These are phyloP conservation scores for Pichia heedii DNA, from an alignment of 805 yeast genomes.

Conservation along the genomic window DNA sequence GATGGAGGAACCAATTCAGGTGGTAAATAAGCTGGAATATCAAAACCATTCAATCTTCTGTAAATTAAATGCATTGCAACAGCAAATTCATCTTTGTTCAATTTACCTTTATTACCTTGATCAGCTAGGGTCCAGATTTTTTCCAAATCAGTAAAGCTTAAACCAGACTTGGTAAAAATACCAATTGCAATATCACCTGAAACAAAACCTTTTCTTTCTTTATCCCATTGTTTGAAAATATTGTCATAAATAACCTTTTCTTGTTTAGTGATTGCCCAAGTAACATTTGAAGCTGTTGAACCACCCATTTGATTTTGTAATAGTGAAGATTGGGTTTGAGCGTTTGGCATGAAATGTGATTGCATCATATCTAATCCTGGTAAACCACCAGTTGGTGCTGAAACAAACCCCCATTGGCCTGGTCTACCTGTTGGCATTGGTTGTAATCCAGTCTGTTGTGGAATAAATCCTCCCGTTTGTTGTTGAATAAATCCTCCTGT, in stretches of 20 bases:
- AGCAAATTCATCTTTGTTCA: slow-evolving; percentile 85
- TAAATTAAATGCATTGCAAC: slow-evolving; percentile 97
- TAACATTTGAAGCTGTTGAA: slow-evolving; percentile 39
- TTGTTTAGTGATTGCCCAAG: slow-evolving; percentile 79
- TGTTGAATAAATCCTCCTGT: slow-evolving; percentile 22
- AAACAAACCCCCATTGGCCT: slow-evolving; percentile 74
- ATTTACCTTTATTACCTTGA: slow-evolving; percentile 68
- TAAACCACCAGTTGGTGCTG: slow-evolving; percentile 59
- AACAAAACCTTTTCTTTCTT: slow-evolving; percentile 53
- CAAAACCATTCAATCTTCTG: slow-evolving; percentile 79
- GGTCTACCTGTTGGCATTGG: slow-evolving; percentile 55
- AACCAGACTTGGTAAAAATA: slow-evolving; percentile 85
- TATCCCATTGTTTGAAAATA: slow-evolving; percentile 84
- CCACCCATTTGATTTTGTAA: slow-evolving; percentile 26
- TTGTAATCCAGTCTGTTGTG: slow-evolving; percentile 39
- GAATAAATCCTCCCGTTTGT: slow-evolving; percentile 28
- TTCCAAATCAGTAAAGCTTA: slow-evolving; percentile 77
- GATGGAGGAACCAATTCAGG: slow-evolving; percentile 89
- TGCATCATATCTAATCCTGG: slow-evolving; percentile 64
- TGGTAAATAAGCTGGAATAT: slow-evolving; percentile 75
- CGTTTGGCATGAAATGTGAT: slow-evolving; percentile 56
- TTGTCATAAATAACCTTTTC: slow-evolving; percentile 82
- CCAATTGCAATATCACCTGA: slow-evolving; percentile 77
- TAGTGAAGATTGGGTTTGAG: slow-evolving; percentile 21
- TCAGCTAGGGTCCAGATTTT: slow-evolving; percentile 88